phyloP scores from a whole-genome alignment of 441 rosid species.

The Jatropha podagrica region DNA sequence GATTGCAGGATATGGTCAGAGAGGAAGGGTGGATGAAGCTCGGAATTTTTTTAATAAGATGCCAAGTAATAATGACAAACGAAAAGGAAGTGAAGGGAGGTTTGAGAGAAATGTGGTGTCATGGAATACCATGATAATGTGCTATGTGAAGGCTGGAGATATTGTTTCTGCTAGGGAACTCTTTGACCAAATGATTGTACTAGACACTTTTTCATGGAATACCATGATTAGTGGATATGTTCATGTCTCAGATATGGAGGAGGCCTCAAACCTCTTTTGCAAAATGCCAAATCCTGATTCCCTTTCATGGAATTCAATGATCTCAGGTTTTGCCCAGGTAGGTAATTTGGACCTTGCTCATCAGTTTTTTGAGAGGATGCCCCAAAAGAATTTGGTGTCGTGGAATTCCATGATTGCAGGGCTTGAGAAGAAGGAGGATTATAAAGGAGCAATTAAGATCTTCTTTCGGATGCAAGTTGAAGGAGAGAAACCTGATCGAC shows the following conservation, averaged over 20 bases:
- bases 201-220: conserved; percentile 66
- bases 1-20: conserved; percentile 68
- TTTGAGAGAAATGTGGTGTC: conserved; percentile 50
- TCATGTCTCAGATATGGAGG: conserved; percentile 41
- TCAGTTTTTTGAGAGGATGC: conserved; percentile 49
- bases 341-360: conserved; percentile 41
- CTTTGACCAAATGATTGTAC: conserved; percentile 52
- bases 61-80: conserved; percentile 25
- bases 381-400: conserved; percentile 49
- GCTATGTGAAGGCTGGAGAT: conserved; percentile 55
- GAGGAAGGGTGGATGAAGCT: conserved; percentile 53
- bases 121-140: conserved; percentile 73
- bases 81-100: conserved; percentile 16
- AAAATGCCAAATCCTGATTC: conserved; percentile 52
- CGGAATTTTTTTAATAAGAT: conserved; percentile 48
- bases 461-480: conserved; percentile 48
- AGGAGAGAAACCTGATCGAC: conserved; percentile 65
- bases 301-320: conserved; percentile 57
- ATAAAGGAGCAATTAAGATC: conserved; percentile 45
- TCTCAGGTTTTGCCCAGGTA: conserved; percentile 46
- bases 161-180: conserved; percentile 49
- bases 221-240: conserved; percentile 65
- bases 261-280: conserved; percentile 48
- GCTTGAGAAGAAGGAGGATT: conserved; percentile 49
- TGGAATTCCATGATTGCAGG: conserved; percentile 72